A percentile compares a stretch with the other conserved stretches of the same genome.
phyloP scores from a whole-genome alignment of 2,329 filamentous ascomycete species.

The Botrytis porri region DNA sequence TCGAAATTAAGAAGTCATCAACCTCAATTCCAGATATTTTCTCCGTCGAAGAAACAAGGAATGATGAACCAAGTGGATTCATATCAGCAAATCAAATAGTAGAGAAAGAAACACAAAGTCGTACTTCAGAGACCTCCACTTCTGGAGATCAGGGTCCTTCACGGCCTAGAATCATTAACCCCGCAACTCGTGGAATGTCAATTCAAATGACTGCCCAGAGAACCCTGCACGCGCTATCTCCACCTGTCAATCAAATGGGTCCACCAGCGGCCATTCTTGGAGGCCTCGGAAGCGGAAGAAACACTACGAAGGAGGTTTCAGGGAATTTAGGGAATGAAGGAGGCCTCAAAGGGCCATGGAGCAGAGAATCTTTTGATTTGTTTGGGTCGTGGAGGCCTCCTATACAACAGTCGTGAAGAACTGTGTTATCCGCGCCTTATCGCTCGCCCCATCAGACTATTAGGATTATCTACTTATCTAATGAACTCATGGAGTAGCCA shows the following conservation, averaged over 20 bases:
- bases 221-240: constrained; percentile 24
- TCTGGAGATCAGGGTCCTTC: constrained; percentile 12
- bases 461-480: neutral
- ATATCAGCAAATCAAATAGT: constrained; percentile 15
- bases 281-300: constrained; percentile 8
- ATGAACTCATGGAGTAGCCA: neutral
- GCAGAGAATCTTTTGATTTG: constrained; percentile 40
- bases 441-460: neutral
- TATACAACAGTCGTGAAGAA: constrained; percentile 15
- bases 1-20: constrained; percentile 19
- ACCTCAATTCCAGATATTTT: neutral
- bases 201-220: constrained; percentile 29
- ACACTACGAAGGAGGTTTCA: neutral
- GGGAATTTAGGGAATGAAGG: neutral
- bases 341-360: constrained; percentile 36
- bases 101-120: neutral
- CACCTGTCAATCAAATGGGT: constrained; percentile 22
- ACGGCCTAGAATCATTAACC: constrained; percentile 29
- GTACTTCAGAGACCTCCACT: neutral
- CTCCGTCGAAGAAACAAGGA: neutral
- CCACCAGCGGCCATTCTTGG: constrained; percentile 13
- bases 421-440: neutral
- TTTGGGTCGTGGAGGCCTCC: constrained; percentile 35
- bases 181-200: constrained; percentile 33
- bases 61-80: constrained; percentile 4